Evolutionary conservation across 768 basidiomycete genomes (phyloP).

Genomic region (Suillus paluster): DNA sequence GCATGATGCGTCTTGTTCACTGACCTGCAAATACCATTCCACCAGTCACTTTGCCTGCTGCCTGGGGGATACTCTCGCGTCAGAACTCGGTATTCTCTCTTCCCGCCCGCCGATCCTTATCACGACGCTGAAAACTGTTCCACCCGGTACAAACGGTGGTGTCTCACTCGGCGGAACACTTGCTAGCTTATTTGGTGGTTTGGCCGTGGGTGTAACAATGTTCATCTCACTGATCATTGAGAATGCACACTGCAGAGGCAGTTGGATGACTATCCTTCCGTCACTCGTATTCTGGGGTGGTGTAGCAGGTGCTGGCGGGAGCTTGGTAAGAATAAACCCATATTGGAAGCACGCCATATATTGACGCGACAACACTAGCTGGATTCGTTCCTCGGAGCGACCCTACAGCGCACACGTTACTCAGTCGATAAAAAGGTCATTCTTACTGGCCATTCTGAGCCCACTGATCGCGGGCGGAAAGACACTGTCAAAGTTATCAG

Average conservation of each 20-base stretch:
- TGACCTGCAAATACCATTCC: constrained; percentile 8
- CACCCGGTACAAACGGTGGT: constrained; percentile 91
- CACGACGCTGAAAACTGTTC: constrained; percentile 75
- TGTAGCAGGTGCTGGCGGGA: constrained; percentile 76
- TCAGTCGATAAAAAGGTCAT: constrained; percentile 63
- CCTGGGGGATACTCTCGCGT: constrained; percentile 90
- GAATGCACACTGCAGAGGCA: constrained; percentile 54
- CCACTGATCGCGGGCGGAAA: constrained; percentile 25
- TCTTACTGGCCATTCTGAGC: constrained; percentile 56
- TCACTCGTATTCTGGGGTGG: constrained; percentile 63
- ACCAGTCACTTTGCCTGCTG: constrained; percentile 86
- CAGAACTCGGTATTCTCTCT: constrained; percentile 90
- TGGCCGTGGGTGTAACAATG: constrained; percentile 68
- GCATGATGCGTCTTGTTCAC: neutral
- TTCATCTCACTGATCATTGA: constrained; percentile 62
- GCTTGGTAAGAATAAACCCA: constrained; percentile 53
- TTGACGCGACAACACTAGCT: constrained; percentile 46
- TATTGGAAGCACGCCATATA: constrained; percentile 3
- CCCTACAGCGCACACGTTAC: constrained; percentile 81
- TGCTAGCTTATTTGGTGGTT: constrained; percentile 75
- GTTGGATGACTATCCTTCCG: constrained; percentile 42
- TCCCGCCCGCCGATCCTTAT: constrained; percentile 69
- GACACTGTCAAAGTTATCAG: constrained; percentile 60
- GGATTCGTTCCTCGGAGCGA: constrained; percentile 88
- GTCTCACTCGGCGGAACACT: constrained; percentile 77